Evolutionary conservation across 768 basidiomycete genomes (phyloP).

Genomic region (Hericium rajendrae): DNA sequence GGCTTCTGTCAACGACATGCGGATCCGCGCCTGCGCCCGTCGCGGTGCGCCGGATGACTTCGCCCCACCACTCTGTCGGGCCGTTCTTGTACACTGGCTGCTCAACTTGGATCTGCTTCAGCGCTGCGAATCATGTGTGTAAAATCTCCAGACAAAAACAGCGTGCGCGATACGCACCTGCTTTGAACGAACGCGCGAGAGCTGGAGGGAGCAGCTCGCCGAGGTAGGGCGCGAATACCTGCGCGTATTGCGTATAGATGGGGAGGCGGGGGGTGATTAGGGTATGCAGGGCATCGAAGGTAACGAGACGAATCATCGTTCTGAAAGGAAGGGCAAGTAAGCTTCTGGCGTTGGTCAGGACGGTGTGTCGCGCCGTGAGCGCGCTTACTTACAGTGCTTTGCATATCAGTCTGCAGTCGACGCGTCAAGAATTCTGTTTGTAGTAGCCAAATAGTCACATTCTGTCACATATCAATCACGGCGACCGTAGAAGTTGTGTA

Average conservation of each 20-base stretch:
- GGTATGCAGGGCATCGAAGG: constrained; percentile 78
- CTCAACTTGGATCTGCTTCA: constrained; percentile 45
- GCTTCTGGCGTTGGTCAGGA: no score
- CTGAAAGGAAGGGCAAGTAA: no score
- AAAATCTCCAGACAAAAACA: background rate
- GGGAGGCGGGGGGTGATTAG: constrained; percentile 59
- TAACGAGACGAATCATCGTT: constrained; percentile 47
- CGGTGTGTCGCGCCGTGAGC: no score
- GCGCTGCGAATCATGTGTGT: constrained; percentile 21
- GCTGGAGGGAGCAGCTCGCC: constrained; percentile 45
- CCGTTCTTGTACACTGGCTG: constrained; percentile 51
- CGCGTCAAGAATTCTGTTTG: no score
- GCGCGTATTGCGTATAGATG: constrained; percentile 55
- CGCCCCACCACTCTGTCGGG: constrained; percentile 61
- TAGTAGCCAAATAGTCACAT: no score
- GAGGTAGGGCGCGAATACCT: constrained; percentile 56
- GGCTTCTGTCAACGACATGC: constrained; percentile 40
- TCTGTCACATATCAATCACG: no score
- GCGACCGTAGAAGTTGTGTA: no score
- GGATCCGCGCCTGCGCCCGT: constrained; percentile 63
- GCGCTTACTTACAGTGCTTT: no score
- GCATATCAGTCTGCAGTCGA: no score
- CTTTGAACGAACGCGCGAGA: constrained; percentile 50
- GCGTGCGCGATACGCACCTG: constrained; percentile 28
- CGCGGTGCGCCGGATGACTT: constrained; percentile 67